These are phyloP conservation scores for Dissophora globulifera DNA, from an alignment of 192 early-diverging fungal genomes.

Conservation along the genomic window DNA sequence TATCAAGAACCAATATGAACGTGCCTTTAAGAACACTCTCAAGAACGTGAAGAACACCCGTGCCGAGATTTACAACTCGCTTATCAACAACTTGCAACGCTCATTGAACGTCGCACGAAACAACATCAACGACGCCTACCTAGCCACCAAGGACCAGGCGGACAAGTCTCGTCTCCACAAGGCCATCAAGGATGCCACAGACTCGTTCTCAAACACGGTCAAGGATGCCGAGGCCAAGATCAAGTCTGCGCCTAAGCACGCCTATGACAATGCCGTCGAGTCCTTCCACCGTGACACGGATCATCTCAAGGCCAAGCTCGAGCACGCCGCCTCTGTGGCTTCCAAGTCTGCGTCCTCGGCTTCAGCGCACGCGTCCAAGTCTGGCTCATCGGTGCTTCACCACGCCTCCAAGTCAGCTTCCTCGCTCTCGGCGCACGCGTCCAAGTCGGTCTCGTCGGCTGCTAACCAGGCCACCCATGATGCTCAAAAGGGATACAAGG, in stretches of 20 bases:
- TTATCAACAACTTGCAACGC: constrained; percentile 31
- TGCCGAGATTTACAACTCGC: constrained; percentile 30
- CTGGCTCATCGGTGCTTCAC: constrained; percentile 3
- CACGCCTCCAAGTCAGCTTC: constrained; percentile 22
- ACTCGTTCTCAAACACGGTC: constrained; percentile 9
- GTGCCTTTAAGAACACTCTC: constrained; percentile 32
- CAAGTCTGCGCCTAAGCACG: constrained; percentile 29
- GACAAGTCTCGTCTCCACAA: constrained; percentile 36
- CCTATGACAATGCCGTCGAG: constrained; percentile 31
- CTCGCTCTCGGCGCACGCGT: constrained; percentile 15
- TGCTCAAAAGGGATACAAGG: constrained; percentile 19
- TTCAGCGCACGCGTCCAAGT: constrained; percentile 21
- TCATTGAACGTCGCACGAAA: constrained; percentile 18
- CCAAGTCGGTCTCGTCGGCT: constrained; percentile 31
- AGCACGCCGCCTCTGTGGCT: constrained; percentile 24
- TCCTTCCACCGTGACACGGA: constrained; percentile 32
- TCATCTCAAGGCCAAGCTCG: constrained; percentile 36
- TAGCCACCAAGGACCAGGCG: constrained; percentile 27
- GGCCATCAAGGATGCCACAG: constrained; percentile 33
- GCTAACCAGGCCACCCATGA: constrained; percentile 22
- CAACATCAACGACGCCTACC: constrained; percentile 29
- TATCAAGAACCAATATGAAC: constrained; percentile 35
- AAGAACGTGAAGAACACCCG: constrained; percentile 33
- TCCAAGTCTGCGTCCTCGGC: constrained; percentile 42
- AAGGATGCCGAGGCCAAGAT: constrained; percentile 42